These are phyloP conservation scores for Dillenia suffruticosa DNA, from an alignment of 164 flowering plant genomes.

Conservation along the genomic window DNA sequence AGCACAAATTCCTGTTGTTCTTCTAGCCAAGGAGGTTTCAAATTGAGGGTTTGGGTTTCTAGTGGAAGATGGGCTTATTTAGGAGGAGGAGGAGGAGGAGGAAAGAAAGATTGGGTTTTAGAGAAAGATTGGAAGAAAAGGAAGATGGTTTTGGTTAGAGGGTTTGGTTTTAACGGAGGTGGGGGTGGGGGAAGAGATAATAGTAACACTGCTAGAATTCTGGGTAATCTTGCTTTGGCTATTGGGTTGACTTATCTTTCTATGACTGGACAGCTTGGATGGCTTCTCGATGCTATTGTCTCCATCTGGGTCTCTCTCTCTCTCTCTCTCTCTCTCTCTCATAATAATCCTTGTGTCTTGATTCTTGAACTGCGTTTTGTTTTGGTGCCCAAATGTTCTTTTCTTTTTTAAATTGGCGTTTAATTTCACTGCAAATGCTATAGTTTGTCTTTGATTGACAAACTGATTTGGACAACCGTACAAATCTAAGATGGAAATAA, in stretches of 20 bases:
- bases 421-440: too few species aligned
- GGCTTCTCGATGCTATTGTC: conserved; percentile 89
- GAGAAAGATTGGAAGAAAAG: conserved; percentile 26
- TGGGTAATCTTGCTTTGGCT: conserved; percentile 87
- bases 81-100: conserved; percentile 15
- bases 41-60: conserved; percentile 22
- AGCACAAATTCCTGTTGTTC: conserved; percentile 2
- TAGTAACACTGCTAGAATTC: conserved; percentile 42
- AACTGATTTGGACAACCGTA: too few species aligned
- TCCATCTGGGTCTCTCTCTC: conserved; percentile 61
- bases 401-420: too few species aligned
- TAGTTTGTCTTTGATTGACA: too few species aligned
- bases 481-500: too few species aligned
- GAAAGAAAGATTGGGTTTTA: conserved; percentile 31
- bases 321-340: conserved; percentile 11
- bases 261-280: conserved; percentile 85
- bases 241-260: conserved; percentile 81
- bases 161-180: conserved; percentile 59
- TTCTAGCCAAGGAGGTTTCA: conserved; percentile 17
- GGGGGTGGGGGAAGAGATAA: conserved; percentile 47
- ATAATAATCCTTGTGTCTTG: background rate
- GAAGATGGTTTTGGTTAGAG: conserved; percentile 55
- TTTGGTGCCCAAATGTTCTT: background rate
- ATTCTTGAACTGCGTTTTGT: background rate
- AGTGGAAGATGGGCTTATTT: conserved; percentile 18